Evolutionary conservation across 2,329 filamentous ascomycete genomes (phyloP).

Genomic region (Trichothecium sympodiale): DNA sequence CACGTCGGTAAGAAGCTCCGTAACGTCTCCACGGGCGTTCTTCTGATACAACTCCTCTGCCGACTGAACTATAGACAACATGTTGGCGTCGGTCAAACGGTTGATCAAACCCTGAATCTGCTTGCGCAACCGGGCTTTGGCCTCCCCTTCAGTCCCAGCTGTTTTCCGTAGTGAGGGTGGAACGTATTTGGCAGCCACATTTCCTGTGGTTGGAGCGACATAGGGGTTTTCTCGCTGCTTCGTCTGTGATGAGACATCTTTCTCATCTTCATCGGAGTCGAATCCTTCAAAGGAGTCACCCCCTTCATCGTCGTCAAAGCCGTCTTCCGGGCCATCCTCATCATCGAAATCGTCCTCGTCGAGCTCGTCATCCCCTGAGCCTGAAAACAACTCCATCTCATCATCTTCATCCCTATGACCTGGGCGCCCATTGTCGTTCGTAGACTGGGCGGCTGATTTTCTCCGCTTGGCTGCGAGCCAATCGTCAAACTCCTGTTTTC

Average conservation of each 20-base stretch:
- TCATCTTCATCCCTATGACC: slow-evolving; percentile 17
- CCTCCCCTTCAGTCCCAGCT: slow-evolving; percentile 53
- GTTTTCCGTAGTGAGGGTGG: slow-evolving; percentile 71
- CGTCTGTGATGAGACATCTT: slow-evolving; percentile 23
- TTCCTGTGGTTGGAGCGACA: slow-evolving; percentile 52
- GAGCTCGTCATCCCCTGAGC: slow-evolving; percentile 9
- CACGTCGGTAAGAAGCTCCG: slow-evolving; percentile 65
- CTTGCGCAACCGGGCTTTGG: slow-evolving; percentile 57
- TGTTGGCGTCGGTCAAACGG: slow-evolving; percentile 81
- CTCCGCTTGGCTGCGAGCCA: slow-evolving; percentile 49
- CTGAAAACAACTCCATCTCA: slow-evolving; percentile 1
- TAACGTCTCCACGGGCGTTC: slow-evolving; percentile 81
- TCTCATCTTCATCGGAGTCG: slow-evolving; percentile 18
- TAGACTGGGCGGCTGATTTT: slow-evolving; percentile 23
- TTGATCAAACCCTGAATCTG: slow-evolving; percentile 86
- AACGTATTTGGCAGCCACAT: slow-evolving; percentile 61
- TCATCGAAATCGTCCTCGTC: slow-evolving; percentile 19
- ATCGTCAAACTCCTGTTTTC: slow-evolving; percentile 44
- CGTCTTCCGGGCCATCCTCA: slow-evolving; percentile 15
- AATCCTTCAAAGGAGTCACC: slow-evolving; percentile 28
- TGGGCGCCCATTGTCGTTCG: slow-evolving; percentile 11
- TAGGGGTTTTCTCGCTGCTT: slow-evolving; percentile 76
- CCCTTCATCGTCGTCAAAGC: slow-evolving; percentile 10
- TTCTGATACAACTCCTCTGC: slow-evolving; percentile 75
- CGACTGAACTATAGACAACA: slow-evolving; percentile 72